Percentiles rank a stretch among this genome's conserved stretches.
Conservation (phyloP, 2,329 filamentous ascomycete species). For the Calonectria hongkongensis region DNA sequence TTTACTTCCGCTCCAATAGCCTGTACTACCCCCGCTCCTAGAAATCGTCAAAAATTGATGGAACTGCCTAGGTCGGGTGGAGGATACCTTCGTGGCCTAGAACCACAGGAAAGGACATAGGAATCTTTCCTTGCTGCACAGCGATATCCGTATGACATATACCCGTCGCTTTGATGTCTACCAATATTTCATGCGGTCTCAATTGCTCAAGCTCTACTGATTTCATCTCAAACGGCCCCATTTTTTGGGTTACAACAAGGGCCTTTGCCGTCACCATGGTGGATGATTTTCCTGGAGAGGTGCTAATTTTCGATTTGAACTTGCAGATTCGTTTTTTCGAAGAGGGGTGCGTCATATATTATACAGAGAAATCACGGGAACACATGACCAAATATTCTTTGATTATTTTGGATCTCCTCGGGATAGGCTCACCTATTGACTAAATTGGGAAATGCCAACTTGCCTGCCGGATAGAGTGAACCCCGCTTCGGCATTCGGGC, state of each 20-base stretch:
- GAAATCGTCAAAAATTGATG: not conserved
- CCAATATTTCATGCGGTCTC: not conserved
- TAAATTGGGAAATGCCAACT: not conserved
- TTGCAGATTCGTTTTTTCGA: too few species aligned
- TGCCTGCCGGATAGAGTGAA: not conserved
- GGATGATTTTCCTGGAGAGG: not conserved
- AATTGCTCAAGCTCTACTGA: not conserved
- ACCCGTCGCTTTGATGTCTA: not conserved
- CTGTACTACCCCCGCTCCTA: not conserved
- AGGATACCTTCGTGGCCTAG: constrained; percentile 6
- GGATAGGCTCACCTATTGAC: not conserved
- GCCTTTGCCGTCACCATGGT: not conserved
- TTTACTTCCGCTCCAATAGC: not conserved
- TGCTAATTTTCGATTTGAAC: too few species aligned
- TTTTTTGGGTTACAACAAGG: not conserved
- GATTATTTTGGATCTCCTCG: not conserved
- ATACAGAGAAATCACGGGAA: too few species aligned
- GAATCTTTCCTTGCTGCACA: not conserved
- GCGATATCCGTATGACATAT: constrained; percentile 16
- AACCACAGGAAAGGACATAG: not conserved
- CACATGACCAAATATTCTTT: not conserved
- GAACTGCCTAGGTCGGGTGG: too few species aligned
- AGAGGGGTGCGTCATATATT: too few species aligned
- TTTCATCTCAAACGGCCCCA: not conserved
- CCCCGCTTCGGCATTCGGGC: not conserved